Conservation (phyloP, 176 grass and related monocot genomes). For the Phragmites australis region DNA sequence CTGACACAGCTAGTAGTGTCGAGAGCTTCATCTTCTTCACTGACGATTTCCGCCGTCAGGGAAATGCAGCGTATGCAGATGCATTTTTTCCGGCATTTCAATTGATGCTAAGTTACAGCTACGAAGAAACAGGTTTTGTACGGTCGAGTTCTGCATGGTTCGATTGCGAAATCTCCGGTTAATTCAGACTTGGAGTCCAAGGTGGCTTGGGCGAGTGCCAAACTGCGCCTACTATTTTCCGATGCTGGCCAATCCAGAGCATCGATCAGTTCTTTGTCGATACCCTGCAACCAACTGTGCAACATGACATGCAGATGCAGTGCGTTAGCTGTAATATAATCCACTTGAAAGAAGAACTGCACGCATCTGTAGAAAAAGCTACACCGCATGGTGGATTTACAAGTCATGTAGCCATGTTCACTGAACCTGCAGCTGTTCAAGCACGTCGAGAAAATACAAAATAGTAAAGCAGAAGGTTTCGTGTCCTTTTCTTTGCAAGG, state of each 20-base stretch:
- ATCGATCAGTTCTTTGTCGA: not conserved
- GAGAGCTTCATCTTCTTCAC: too few species aligned
- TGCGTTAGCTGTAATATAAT: too few species aligned
- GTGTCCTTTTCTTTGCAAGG: constrained; percentile 10
- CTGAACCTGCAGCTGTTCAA: not conserved
- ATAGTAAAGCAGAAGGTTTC: not conserved
- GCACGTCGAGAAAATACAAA: not conserved
- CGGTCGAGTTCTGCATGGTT: not conserved
- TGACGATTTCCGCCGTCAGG: too few species aligned
- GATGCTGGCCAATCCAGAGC: not conserved
- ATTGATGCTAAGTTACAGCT: too few species aligned
- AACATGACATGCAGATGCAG: too few species aligned
- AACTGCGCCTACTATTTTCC: not conserved
- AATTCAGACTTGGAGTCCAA: not conserved
- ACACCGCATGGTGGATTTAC: not conserved
- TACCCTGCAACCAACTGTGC: not conserved
- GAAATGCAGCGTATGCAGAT: too few species aligned
- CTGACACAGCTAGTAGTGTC: too few species aligned
- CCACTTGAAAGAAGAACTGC: not conserved
- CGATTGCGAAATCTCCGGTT: not conserved
- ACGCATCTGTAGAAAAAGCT: not conserved
- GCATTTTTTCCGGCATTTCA: not conserved
- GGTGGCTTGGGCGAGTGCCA: not conserved
- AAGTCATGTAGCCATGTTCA: not conserved
- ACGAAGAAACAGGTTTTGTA: not conserved